Base-by-base conservation (phyloP, 2,329 filamentous ascomycete genomes). In the Penicillium palitans region DNA sequence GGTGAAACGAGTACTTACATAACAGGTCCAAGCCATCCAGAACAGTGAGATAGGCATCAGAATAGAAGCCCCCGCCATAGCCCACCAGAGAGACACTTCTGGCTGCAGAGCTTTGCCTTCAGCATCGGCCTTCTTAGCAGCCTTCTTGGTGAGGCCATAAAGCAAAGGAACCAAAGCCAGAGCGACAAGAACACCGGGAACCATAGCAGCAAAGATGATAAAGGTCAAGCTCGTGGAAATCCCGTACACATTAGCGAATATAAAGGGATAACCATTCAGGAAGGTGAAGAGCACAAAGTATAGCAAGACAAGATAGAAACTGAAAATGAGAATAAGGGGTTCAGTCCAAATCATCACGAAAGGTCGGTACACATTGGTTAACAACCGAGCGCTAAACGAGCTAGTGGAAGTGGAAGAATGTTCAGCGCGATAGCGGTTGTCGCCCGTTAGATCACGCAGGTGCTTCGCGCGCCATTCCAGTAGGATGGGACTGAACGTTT, bases 161-260 rank as follows among this genome's bases (percentile, higher is more conserved):
- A 52, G 12, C 12, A 42, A 17, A 24, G 55, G 55, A 9, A 57
- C n/a, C 55, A 57, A 35, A 21, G 10, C 10, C 21, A 49, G n/a
- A 40, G 56, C 51, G 17, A 58, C 39, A 6, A 58, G 7, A 10
- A 58, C 21, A 15, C 50, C 56, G 6, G 51, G 50, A 4, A 74
- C 74, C 41, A 84, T 79, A 2, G 76, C 78, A 0, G 78, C 63
- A 63, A 82, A 84, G 62, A 75, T 78, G 4, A 80, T 69, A 19
- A 78, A 79, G 5, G 77, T 79, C 12, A 81, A 62, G 1, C 79
- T 79, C 39, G 0, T 76, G 78, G 13, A 24, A n/a, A 81, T 75
- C 6, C 72, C 72, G 63, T 84, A 80, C 0, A 79, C 81, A 0
- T 80, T 70, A 21, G 72, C 71, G 67, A 84, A 83, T 61, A 83